Conservation (phyloP, 768 basidiomycete genomes). For the Collybiopsis confluens region DNA sequence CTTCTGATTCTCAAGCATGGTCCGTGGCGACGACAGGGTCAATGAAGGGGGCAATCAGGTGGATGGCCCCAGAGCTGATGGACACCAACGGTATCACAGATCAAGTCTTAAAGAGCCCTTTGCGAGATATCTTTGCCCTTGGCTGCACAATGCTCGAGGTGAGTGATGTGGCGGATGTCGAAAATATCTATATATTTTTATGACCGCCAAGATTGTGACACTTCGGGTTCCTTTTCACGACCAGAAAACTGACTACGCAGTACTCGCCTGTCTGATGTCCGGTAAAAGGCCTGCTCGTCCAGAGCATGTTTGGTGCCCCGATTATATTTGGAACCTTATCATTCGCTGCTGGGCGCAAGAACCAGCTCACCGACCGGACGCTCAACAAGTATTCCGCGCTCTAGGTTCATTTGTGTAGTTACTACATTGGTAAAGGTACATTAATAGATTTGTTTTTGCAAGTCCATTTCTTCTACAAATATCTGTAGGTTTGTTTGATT, state of each 20-base stretch:
- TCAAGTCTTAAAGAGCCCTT: constrained; percentile 2
- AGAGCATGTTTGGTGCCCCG: background rate
- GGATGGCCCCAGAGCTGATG: constrained; percentile 11
- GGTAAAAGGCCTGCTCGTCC: background rate
- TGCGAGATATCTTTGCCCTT: constrained; percentile 13
- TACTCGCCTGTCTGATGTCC: background rate
- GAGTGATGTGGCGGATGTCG: background rate
- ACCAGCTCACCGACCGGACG: too few relatives aligned
- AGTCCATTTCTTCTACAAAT: too few relatives aligned
- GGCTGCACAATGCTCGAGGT: constrained; percentile 16
- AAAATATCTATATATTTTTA: background rate
- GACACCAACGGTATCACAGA: constrained; percentile 2
- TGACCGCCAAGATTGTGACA: background rate
- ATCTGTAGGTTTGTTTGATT: constrained; percentile 2
- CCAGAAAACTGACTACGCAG: background rate
- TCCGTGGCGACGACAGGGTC: background rate
- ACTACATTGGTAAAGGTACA: too few relatives aligned
- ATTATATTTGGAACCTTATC: background rate
- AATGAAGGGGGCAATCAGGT: constrained; percentile 12
- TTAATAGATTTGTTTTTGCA: too few relatives aligned
- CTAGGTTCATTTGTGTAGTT: too few relatives aligned
- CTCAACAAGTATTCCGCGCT: too few relatives aligned
- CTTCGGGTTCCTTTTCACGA: constrained; percentile 5
- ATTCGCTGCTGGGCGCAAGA: too few relatives aligned
- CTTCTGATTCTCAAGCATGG: constrained; percentile 6